Evolutionary conservation across 2,329 filamentous ascomycete genomes (phyloP), one percentile per base, ranked within the genome.

Genomic region (Colletotrichum karsti): DNA sequence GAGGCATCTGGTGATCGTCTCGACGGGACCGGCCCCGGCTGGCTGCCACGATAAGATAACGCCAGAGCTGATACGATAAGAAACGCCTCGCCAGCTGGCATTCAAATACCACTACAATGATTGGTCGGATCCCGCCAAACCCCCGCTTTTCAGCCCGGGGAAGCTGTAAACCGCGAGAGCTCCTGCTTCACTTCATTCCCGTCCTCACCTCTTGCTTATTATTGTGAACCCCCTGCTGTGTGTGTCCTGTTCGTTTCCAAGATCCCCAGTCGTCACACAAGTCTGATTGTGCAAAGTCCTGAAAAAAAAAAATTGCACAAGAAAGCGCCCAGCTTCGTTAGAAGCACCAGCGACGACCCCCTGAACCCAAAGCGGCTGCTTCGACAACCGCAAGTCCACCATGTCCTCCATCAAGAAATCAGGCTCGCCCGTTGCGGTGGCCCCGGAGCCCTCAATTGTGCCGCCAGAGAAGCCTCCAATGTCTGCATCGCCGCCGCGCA

Each of bases 401-500:
- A 69, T 69, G 66, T 55, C 66, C 13, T 67, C 66, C 50, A 24
- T 69, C 39, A 69, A 67, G 28, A 67, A 67, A 35, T 61, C 48
- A 33, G 62, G 33, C 12, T 65, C 62, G 55, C 66, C 66, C 28
- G 56, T 69, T 20, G 33, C 66, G 8, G 48, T 67, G 7, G 20
- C 48, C 41, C 53, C 73, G 73, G 37, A 61, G 70, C 48, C 71
- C 72, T 66, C 75, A 70, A 70, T 79, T 67, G 68, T 74, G 63
- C 75, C 80, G 5, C 81, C 78, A 4, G 74, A 80, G 9, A 82
- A 79, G 50, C 83, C 83, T 8, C 75, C 80, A 46, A 79, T 82
- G 76, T 87, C 87, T 3, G 76, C 79, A 6, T 80, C 76, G 33
- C 85, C 88, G 24, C 88, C 90, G 3, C 89, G 91, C 56, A 89